A percentile compares a stretch with the other conserved stretches of the same genome.
phyloP scores from a whole-genome alignment of 1,284 basidiomycete genomes.

The Cryptococcus sp. region DNA sequence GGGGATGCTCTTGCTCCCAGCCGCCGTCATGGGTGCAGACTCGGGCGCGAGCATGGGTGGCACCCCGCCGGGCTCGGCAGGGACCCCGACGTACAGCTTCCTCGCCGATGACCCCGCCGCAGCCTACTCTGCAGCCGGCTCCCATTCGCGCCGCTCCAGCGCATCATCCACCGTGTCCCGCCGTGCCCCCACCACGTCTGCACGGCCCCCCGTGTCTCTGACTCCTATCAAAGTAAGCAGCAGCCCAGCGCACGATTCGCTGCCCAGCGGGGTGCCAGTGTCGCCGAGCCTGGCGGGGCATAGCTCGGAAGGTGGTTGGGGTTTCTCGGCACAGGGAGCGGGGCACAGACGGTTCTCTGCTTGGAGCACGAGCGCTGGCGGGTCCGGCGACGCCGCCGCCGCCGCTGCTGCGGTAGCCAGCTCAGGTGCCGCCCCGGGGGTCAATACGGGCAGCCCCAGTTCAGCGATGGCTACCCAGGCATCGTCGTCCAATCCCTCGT shows the following conservation, averaged over 20 bases:
- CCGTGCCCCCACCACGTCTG: too few relatives aligned
- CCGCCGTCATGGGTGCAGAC: too few relatives aligned
- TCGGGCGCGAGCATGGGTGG: neutral
- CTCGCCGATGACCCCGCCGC: conserved; percentile 11
- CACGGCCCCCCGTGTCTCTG: too few relatives aligned
- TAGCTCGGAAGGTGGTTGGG: too few relatives aligned
- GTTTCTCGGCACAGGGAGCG: too few relatives aligned
- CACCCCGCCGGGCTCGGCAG: neutral
- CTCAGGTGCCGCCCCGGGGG: neutral
- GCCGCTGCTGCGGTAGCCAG: neutral
- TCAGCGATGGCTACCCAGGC: conserved; percentile 8
- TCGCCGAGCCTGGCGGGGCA: too few relatives aligned
- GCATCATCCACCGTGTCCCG: too few relatives aligned
- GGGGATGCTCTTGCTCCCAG: neutral
- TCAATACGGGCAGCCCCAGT: neutral
- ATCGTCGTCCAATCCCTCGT: neutral
- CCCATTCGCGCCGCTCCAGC: too few relatives aligned
- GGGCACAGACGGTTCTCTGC: too few relatives aligned
- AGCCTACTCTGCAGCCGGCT: neutral
- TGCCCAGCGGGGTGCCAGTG: too few relatives aligned
- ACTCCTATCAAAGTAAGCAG: too few relatives aligned
- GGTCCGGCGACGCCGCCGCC: neutral
- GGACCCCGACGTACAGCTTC: conserved; percentile 17
- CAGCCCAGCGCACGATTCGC: too few relatives aligned
- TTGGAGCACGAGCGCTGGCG: neutral